Base-by-base conservation (phyloP, 2,329 filamentous ascomycete genomes). In the Ophiostoma pallidulum region DNA sequence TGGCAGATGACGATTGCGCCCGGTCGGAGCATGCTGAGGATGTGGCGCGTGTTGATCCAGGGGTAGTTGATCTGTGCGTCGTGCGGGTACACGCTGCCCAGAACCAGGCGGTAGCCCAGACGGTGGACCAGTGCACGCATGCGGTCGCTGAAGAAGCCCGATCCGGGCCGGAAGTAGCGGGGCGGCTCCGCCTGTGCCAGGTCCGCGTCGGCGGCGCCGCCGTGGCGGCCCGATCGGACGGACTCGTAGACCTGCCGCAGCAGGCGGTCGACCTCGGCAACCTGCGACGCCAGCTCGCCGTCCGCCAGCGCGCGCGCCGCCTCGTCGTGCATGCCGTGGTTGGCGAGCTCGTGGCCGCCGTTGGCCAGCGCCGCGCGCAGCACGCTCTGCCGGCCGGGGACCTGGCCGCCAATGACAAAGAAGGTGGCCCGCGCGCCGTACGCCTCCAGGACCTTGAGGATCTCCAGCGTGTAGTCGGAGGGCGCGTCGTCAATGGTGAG, bases 261-360 rank as follows among this genome's bases (percentile, higher is more conserved):
- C 58, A 77, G 69, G 0, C 53, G 60, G 55, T 87, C 79, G 14
- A 94, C 86, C 10, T 71, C 56, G 12, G 64, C 60, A 44, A 94
- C 81, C 67, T 94, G 78, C 1, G 61, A 59, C 31, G 70, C 65
- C 1, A 95, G 74, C 52, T 75, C 72, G 1, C 66, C 67, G 44
- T 80, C 72, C 35, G 70, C 64, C 22, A 94, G 69, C 0, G 69
- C 69, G 38, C 76, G 72, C 9, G 82, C 83, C 0, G 87, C 80
- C 68, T 92, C 86, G 64, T 95, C 89, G 62, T 80, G 77, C 86
- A 92, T 90, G 9, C 85, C 89, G 64, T 95, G 89, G 65, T 95
- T 95, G 20, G 77, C 89, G 4, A 95, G 70, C 68, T 89, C 84
- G 62, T 84, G 77, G 19, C 80, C 53, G 43, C 51, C 81, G 41